Base-by-base conservation (phyloP, 192 early-diverging fungal genomes). In the Mortierella claussenii region DNA sequence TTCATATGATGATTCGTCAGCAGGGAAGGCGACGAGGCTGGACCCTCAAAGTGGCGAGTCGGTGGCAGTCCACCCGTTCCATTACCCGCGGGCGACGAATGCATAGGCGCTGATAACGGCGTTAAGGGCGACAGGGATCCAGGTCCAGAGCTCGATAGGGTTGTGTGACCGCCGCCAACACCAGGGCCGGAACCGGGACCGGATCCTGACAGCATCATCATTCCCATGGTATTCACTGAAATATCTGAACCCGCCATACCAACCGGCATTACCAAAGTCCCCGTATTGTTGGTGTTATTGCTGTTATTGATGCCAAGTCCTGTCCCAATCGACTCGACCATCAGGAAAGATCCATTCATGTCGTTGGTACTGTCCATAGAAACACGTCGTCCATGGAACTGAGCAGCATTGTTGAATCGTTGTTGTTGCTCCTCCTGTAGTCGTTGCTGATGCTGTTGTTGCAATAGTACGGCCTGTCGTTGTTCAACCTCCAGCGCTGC, bases 291-390 rank as follows among this genome's bases (percentile, higher is more conserved):
- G 52, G 5, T 15, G 52, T 34, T 34, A 27, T 34, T 54, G 52
- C 13, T 17, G 4, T 2, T n/a, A 54, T 34, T 47, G 9, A 20
- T 31, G 30, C 47, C 23, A 10, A 31, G 36, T 17, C n/a, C n/a
- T n/a, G n/a, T n/a, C n/a, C n/a, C n/a, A n/a, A n/a, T n/a, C n/a
- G n/a, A n/a, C n/a, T 75, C 70, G n/a, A 59, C 33, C 73, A 76
- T 76, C n/a, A 61, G 23, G 43, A 56, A 76, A 1, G 73, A 76
- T 0, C 63, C 59, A 30, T 62, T 76, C 13, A 67, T 13, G 0
- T 76, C 73, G n/a, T n/a, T n/a, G n/a, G n/a, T n/a, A 17, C 64
- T 58, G 36, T 76, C 73, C 28, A 54, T 23, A 2, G 73, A 76
- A 0, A 76, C 58, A 27, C 73, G 64, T 7, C 65, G 47, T 17